Percentiles rank a stretch among this genome's conserved stretches.
These are phyloP conservation scores for Eucalyptus shirleyi DNA, from an alignment of 345 rosid species.

Conservation along the genomic window DNA sequence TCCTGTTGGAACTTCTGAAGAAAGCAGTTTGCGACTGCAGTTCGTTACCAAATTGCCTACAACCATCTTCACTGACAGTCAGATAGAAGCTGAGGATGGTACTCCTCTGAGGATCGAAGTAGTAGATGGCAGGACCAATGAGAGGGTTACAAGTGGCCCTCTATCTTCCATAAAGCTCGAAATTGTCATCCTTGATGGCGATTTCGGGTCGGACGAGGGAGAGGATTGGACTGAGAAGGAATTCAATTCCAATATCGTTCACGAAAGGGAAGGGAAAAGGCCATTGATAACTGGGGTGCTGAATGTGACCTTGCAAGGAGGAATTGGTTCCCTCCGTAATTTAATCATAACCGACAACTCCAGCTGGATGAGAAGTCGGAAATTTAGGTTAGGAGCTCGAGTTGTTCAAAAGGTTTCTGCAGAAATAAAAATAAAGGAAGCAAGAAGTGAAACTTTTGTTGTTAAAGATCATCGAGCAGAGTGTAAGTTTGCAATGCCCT, in stretches of 20 bases:
- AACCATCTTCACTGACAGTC: slow-evolving; percentile 11
- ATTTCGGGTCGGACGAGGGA: slow-evolving; percentile 8
- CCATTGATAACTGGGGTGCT: slow-evolving; percentile 22
- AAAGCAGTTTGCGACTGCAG: slow-evolving; percentile 7
- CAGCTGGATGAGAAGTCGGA: slow-evolving; percentile 22
- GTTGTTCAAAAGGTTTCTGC: not conserved
- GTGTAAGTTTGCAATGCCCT: slow-evolving; percentile 1
- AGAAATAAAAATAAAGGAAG: slow-evolving; percentile 19
- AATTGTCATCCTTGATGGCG: slow-evolving; percentile 12
- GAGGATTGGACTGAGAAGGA: slow-evolving; percentile 20
- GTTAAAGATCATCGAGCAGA: slow-evolving; percentile 36
- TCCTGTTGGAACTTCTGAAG: not conserved
- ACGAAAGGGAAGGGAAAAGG: slow-evolving; percentile 27
- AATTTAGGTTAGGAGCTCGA: slow-evolving; percentile 23
- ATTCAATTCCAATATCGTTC: slow-evolving; percentile 3
- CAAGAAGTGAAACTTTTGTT: slow-evolving; percentile 15
- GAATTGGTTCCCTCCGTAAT: slow-evolving; percentile 10
- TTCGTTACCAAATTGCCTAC: slow-evolving; percentile 5
- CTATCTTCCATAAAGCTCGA: slow-evolving; percentile 16
- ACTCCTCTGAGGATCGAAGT: slow-evolving; percentile 2
- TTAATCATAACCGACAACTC: slow-evolving; percentile 25
- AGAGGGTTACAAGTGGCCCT: slow-evolving; percentile 7
- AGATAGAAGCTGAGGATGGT: slow-evolving; percentile 2
- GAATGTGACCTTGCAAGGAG: not conserved
- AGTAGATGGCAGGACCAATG: slow-evolving; percentile 2